Evolutionary conservation across 805 yeast genomes (phyloP), one percentile per base, ranked within the genome.

Genomic region (Ogataea glucozyma): DNA sequence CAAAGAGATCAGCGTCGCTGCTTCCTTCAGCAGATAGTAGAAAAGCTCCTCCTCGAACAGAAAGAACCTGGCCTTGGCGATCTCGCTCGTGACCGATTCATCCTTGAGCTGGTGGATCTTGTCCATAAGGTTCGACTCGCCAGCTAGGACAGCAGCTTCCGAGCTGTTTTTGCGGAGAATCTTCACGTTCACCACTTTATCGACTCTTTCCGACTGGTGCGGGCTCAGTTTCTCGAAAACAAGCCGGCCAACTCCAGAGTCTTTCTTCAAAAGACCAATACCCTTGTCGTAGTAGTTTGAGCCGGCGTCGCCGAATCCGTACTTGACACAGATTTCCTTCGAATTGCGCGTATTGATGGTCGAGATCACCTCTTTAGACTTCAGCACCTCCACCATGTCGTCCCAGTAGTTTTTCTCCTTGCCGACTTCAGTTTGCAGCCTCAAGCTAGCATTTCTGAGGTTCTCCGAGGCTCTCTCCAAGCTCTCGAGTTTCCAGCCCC

Each of bases 221-320:
- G 68, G 47, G 66, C 49, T 44, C 2, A 57, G 21, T 31, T 51
- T 55, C 40, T 64, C 66, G 51, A 77, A 71, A 8, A 56, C 46
- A 19, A 76, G 61, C 24, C 68, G 70, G 12, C 86, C 77, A 17
- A 67, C 65, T 45, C 57, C 54, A 1, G 54, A 48, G 23, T 75
- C 65, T 43, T 82, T 79, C 36, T 79, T 75, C 48, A 89, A 65
- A 0, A 85, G 62, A 0, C 95, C 97, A 31, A 83, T 65, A 2
- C 97, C 97, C 49, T 76, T 74, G 53, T 87, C 90, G 43, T 64
- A 65, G 55, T 79, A 88, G 16, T 71, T 76, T 1, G 96, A 86
- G 0, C 98, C 99, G 0, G 95, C 81, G 62, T 90, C 97, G 13
- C 85, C 90, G 66, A 78, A 91, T 0, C 98, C 98, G 58, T 85